phyloP scores from a whole-genome alignment of 2,329 filamentous ascomycete genomes.

The Hymenoscyphus fraxineus region DNA sequence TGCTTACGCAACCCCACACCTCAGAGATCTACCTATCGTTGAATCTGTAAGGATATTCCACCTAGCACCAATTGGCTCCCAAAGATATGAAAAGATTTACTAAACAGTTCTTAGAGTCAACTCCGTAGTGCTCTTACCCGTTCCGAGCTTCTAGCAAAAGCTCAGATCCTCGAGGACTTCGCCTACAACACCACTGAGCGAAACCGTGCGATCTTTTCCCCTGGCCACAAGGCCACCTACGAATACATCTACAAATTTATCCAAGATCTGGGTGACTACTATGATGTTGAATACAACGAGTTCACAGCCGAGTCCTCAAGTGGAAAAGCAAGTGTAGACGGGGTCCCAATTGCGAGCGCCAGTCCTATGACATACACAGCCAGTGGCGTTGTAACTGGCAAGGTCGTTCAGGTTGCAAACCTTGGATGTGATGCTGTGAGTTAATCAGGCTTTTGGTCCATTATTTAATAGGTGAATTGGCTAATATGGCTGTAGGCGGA shows the following conservation, averaged over 20 bases:
- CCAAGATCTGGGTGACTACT: constrained; percentile 14
- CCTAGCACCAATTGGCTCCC: background rate
- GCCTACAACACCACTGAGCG: constrained; percentile 7
- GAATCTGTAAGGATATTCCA: constrained; percentile 2
- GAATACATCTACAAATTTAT: constrained; percentile 15
- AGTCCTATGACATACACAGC: constrained; percentile 19
- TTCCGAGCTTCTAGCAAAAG: constrained; percentile 10
- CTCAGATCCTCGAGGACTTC: constrained; percentile 7
- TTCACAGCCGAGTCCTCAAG: constrained; percentile 13
- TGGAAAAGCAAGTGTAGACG: constrained; percentile 16
- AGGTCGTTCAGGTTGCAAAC: constrained; percentile 21
- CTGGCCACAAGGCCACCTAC: constrained; percentile 11
- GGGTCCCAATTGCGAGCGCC: constrained; percentile 4
- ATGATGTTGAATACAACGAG: constrained; percentile 20
- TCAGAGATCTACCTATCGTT: constrained; percentile 8
- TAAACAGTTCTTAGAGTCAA: background rate
- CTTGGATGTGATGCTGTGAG: constrained; percentile 22
- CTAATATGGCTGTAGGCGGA: constrained; percentile 43
- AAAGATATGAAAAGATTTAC: background rate
- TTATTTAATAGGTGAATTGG: background rate
- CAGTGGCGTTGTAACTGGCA: constrained; percentile 13
- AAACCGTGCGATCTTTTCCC: constrained; percentile 12
- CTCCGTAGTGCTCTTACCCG: constrained; percentile 10
- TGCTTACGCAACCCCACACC: background rate
- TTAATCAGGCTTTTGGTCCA: background rate